phyloP scores from a whole-genome alignment of 164 flowering plant genomes.

The Nelumbo lutea region DNA sequence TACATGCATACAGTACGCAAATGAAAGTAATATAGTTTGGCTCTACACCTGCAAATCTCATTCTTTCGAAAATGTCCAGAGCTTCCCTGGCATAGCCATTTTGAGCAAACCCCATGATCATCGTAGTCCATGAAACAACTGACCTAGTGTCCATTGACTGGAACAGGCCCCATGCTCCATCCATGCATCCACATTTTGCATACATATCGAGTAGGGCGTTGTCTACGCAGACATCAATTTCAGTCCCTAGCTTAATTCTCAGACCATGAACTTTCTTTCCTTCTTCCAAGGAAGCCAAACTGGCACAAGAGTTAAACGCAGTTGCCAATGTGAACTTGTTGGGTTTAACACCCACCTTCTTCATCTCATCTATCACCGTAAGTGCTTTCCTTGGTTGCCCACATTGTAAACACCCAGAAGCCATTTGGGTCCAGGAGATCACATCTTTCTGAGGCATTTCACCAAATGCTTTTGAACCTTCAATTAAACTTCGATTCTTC shows the following conservation, averaged over 20 bases:
- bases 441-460: conserved; percentile 60
- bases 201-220: conserved; percentile 83
- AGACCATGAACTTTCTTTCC: conserved; percentile 63
- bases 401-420: conserved; percentile 58
- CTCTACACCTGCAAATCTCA: conserved; percentile 34
- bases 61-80: conserved; percentile 47
- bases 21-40: conserved; percentile 73
- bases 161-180: conserved; percentile 47
- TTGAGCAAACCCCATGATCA: conserved; percentile 76
- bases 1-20: conserved; percentile 73
- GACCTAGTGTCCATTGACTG: conserved; percentile 37
- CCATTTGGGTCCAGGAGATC: conserved; percentile 74
- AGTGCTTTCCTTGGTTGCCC: conserved; percentile 56
- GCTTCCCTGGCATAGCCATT: conserved; percentile 57
- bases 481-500: conserved; percentile 40
- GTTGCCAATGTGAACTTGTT: conserved; percentile 72
- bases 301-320: conserved; percentile 68
- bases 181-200: conserved; percentile 72
- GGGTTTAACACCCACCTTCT: conserved; percentile 39
- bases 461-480: conserved; percentile 48
- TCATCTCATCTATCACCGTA: conserved; percentile 47
- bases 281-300: conserved; percentile 49
- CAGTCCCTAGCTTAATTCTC: conserved; percentile 58
- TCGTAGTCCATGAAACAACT: conserved; percentile 70
- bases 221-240: conserved; percentile 57